phyloP scores from a whole-genome alignment of 2,329 filamentous ascomycete species.

The Paraphoma sp. region DNA sequence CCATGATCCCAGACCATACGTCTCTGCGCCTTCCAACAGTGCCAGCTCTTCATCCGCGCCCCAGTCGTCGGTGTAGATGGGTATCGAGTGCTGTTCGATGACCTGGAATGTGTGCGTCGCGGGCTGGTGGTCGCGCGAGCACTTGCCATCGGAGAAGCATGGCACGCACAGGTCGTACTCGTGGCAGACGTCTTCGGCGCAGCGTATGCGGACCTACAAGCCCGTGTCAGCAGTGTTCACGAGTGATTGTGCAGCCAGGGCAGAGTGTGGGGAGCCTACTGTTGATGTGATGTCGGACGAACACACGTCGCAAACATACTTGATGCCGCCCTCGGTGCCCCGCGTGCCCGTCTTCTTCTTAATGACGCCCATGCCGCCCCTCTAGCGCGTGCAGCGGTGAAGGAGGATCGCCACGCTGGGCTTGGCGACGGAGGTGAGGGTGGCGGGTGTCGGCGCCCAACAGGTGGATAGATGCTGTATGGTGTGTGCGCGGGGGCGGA shows the following conservation, averaged over 20 bases:
- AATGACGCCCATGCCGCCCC: constrained; percentile 80
- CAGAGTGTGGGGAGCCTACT: constrained; percentile 60
- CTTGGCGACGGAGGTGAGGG: constrained; percentile 11
- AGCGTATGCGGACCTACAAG: constrained; percentile 86
- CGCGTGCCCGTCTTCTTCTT: constrained; percentile 90
- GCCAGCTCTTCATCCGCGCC: constrained; percentile 97
- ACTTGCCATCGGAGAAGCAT: constrained; percentile 85
- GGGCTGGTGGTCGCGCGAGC: constrained; percentile 84
- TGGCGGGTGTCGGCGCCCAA: constrained; percentile 7
- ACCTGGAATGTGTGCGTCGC: constrained; percentile 87
- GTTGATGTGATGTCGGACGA: constrained; percentile 97
- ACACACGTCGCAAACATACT: constrained; percentile 97
- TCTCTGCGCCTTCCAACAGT: constrained; percentile 90
- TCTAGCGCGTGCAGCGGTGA: constrained; percentile 18
- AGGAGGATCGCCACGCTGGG: constrained; percentile 12
- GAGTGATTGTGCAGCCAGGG: background rate
- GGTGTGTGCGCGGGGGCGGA: no score
- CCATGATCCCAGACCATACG: constrained; percentile 96
- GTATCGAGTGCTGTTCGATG: constrained; percentile 97
- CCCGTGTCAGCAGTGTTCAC: constrained; percentile 7
- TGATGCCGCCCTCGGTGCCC: constrained; percentile 77
- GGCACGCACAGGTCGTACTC: constrained; percentile 98
- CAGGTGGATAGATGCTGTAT: background rate
- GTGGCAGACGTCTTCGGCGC: constrained; percentile 76
- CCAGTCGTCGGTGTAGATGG: constrained; percentile 94